These are phyloP conservation scores for Aspergillus pseudonomiae DNA, from an alignment of 2,329 filamentous ascomycete species.

Conservation along the genomic window DNA sequence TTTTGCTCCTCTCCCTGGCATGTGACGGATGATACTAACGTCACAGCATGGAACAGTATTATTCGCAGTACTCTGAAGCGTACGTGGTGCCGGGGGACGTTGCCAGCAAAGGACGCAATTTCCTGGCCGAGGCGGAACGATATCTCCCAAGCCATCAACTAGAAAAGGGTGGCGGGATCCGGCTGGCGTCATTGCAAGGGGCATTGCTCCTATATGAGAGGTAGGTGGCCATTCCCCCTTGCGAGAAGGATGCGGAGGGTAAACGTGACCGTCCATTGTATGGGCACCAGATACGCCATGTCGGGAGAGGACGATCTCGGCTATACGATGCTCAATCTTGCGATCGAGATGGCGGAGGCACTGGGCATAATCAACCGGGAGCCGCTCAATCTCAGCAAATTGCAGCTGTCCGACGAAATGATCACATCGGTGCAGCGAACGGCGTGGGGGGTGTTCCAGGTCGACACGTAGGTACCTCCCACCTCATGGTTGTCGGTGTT, in stretches of 20 bases:
- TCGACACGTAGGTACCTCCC: constrained; percentile 27
- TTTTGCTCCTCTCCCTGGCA: background rate
- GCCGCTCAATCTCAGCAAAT: constrained; percentile 13
- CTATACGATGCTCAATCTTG: constrained; percentile 32
- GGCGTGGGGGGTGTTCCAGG: constrained; percentile 31
- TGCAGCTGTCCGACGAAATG: constrained; percentile 26
- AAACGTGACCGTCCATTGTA: background rate
- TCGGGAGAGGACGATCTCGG: constrained; percentile 30
- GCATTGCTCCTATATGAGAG: constrained; percentile 31
- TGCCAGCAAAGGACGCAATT: constrained; percentile 28
- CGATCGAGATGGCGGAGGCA: constrained; percentile 28
- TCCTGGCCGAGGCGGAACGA: constrained; percentile 31
- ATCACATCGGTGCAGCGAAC: constrained; percentile 25
- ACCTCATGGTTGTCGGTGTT: background rate
- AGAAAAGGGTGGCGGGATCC: constrained; percentile 16
- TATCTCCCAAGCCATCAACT: constrained; percentile 17
- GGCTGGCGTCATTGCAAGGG: constrained; percentile 28
- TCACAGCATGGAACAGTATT: constrained; percentile 17
- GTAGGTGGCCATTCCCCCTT: constrained; percentile 7
- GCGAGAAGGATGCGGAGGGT: background rate
- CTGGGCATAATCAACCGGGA: constrained; percentile 26
- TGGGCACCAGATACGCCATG: constrained; percentile 28
- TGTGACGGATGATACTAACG: background rate
- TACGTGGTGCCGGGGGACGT: constrained; percentile 30
- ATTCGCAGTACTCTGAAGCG: constrained; percentile 33